Conservation (phyloP, 1,284 basidiomycete genomes). For the Ganoderma sinense region DNA sequence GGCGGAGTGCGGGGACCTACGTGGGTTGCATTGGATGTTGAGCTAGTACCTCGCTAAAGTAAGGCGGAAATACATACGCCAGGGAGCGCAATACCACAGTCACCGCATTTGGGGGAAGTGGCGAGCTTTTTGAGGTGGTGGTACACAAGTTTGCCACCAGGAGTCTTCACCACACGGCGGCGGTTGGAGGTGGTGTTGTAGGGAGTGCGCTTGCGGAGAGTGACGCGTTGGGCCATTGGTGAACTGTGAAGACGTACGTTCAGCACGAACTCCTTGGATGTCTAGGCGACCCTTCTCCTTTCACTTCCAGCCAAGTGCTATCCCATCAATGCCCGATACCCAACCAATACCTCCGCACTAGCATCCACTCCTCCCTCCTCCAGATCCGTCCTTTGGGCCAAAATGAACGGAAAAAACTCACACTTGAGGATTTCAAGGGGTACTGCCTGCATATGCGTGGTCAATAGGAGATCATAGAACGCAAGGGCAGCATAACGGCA, state of each 20-base stretch:
- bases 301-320: background rate
- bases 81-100: slow-evolving; percentile 91
- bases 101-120: slow-evolving; percentile 95
- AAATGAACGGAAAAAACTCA: slow-evolving; percentile 26
- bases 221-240: slow-evolving; percentile 98
- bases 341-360: background rate
- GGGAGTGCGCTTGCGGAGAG: slow-evolving; percentile 97
- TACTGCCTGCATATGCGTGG: slow-evolving; percentile 24
- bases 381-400: background rate
- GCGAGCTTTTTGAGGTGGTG: slow-evolving; percentile 90
- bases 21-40: background rate
- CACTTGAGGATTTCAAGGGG: slow-evolving; percentile 33
- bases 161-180: slow-evolving; percentile 96
- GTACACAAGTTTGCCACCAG: slow-evolving; percentile 92
- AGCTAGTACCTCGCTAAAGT: background rate
- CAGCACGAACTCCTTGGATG: slow-evolving; percentile 14
- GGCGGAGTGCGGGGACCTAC: slow-evolving; percentile 91
- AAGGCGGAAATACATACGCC: slow-evolving; percentile 70
- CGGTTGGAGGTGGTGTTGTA: slow-evolving; percentile 99
- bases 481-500: slow-evolving; percentile 33
- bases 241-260: slow-evolving; percentile 26
- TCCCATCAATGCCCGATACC: background rate
- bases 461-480: slow-evolving; percentile 19
- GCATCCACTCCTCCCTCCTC: background rate
- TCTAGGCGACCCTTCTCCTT: slow-evolving; percentile 8